Conservation (phyloP, 2,329 filamentous ascomycete genomes). For the Apiospora phragmitis region DNA sequence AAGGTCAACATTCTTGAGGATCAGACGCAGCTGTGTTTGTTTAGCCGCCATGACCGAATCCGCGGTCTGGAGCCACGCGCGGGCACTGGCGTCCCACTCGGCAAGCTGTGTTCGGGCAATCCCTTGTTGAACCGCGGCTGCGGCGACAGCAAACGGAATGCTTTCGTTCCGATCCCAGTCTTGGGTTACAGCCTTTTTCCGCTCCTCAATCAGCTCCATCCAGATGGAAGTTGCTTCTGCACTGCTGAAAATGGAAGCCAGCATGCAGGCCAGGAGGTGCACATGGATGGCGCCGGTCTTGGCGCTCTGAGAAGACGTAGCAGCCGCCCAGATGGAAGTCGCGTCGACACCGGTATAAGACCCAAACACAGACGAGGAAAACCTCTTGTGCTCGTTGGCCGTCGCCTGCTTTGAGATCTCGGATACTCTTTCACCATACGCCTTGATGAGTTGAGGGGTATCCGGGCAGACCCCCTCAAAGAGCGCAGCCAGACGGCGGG, state of each 20-base stretch:
- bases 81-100: slow-evolving; percentile 33
- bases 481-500: slow-evolving; percentile 39
- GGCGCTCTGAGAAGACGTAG: slow-evolving; percentile 25
- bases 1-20: slow-evolving; percentile 16
- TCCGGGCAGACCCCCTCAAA: slow-evolving; percentile 36
- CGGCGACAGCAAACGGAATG: not conserved
- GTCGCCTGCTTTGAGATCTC: slow-evolving; percentile 9
- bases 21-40: slow-evolving; percentile 16
- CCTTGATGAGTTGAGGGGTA: slow-evolving; percentile 33
- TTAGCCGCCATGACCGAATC: slow-evolving; percentile 22
- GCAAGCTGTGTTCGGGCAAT: slow-evolving; percentile 26
- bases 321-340: slow-evolving; percentile 33
- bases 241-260: slow-evolving; percentile 32
- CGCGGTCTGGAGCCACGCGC: slow-evolving; percentile 32
- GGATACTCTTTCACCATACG: slow-evolving; percentile 18
- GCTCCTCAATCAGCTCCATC: slow-evolving; percentile 30
- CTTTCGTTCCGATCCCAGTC: slow-evolving; percentile 2
- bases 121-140: slow-evolving; percentile 13
- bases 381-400: not conserved
- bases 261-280: slow-evolving; percentile 36
- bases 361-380: slow-evolving; percentile 10
- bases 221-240: slow-evolving; percentile 34
- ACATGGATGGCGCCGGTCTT: slow-evolving; percentile 21
- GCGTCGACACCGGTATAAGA: slow-evolving; percentile 27
- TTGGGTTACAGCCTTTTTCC: slow-evolving; percentile 16